A percentile compares a stretch with the other conserved stretches of the same genome.
Conservation (phyloP, 768 basidiomycete species). For the Pholiota molesta region DNA sequence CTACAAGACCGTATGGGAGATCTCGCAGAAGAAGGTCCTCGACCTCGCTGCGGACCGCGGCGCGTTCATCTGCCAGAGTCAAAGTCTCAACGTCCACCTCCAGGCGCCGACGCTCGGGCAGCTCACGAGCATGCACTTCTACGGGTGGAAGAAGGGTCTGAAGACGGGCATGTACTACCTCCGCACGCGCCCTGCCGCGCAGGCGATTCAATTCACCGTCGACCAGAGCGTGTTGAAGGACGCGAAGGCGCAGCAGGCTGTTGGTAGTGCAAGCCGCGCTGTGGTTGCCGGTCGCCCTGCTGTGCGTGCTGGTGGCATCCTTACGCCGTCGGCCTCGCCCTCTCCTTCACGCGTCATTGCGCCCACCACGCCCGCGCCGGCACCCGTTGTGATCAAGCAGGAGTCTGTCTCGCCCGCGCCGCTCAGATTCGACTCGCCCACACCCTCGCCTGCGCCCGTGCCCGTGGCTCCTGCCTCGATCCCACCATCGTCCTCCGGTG, state of each 20-base stretch:
- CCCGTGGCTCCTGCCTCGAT: constrained; percentile 2
- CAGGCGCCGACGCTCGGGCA: constrained; percentile 89
- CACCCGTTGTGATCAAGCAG: constrained; percentile 26
- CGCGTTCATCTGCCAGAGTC: constrained; percentile 96
- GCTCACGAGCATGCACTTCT: constrained; percentile 96
- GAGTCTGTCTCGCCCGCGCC: constrained; percentile 26
- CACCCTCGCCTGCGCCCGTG: constrained; percentile 11
- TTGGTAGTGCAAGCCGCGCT: constrained; percentile 29
- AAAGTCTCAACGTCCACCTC: constrained; percentile 93
- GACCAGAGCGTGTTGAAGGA: constrained; percentile 79
- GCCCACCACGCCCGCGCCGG: constrained; percentile 17
- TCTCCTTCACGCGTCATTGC: constrained; percentile 29
- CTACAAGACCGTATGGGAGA: constrained; percentile 99
- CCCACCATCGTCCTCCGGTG: constrained; percentile 10
- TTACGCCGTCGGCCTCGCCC: constrained; percentile 34
- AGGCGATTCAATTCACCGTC: constrained; percentile 97
- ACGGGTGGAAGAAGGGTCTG: constrained; percentile 99
- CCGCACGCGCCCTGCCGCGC: constrained; percentile 90
- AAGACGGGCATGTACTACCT: constrained; percentile 99
- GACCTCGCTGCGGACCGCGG: constrained; percentile 99
- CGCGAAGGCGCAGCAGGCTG: constrained; percentile 50
- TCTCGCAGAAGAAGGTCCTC: constrained; percentile 96
- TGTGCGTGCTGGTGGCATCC: constrained; percentile 24
- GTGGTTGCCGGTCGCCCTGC: constrained; percentile 25
- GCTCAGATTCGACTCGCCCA: constrained; percentile 13